These are phyloP conservation scores for Monosporozyma servazzii DNA, from an alignment of 805 yeast species.

Conservation along the genomic window DNA sequence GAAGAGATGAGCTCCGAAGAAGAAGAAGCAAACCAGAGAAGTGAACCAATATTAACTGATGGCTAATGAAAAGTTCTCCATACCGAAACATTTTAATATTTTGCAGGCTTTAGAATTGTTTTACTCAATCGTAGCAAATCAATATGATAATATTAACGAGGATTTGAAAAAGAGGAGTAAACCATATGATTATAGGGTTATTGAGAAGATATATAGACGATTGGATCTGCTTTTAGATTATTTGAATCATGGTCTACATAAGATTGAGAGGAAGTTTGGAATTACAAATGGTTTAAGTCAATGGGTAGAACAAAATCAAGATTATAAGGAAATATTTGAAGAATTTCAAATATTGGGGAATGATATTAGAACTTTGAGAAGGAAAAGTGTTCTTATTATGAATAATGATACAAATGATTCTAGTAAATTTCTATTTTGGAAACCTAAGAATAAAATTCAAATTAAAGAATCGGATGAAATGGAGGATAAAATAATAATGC, in stretches of 20 bases:
- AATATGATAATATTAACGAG: constrained; percentile 7
- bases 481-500: constrained; percentile 15
- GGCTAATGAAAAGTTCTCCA: constrained; percentile 20
- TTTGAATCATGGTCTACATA: constrained; percentile 20
- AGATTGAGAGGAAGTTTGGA: constrained; percentile 16
- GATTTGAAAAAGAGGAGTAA: constrained; percentile 7
- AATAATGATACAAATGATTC: neutral
- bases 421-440: constrained; percentile 3
- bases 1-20: neutral
- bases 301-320: constrained; percentile 9
- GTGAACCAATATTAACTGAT: constrained; percentile 4
- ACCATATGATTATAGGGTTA: constrained; percentile 5
- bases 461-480: constrained; percentile 12
- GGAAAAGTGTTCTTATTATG: constrained; percentile 4
- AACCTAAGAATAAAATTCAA: constrained; percentile 1
- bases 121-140: constrained; percentile 20
- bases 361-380: constrained; percentile 20
- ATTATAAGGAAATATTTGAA: constrained; percentile 12
- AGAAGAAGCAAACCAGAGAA: neutral
- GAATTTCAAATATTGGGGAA: constrained; percentile 25
- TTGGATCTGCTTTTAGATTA: constrained; percentile 16
- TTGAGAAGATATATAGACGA: constrained; percentile 10
- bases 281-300: constrained; percentile 10
- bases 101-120: constrained; percentile 23
- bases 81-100: constrained; percentile 26